Conservation (phyloP, 495 filamentous ascomycete genomes). For the Staphylotrichum tortipilum region DNA sequence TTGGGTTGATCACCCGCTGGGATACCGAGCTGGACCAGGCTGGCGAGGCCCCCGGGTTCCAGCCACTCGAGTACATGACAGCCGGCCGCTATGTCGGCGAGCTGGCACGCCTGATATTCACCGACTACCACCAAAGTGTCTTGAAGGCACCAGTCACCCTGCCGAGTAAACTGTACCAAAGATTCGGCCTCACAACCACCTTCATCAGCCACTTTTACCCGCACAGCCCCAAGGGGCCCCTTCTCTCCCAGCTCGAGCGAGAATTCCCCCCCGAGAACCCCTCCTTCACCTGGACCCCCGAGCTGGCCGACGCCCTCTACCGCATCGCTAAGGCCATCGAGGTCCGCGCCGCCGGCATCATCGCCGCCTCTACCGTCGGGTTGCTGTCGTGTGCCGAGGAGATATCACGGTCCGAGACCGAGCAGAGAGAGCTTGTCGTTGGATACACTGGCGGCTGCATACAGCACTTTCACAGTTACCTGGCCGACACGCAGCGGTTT, state of each 20-base stretch:
- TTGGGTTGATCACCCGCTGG: slow-evolving; percentile 62
- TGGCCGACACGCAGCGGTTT: slow-evolving; percentile 57
- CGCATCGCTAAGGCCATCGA: slow-evolving; percentile 57
- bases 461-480: slow-evolving; percentile 64
- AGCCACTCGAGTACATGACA: slow-evolving; percentile 85
- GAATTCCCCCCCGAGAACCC: slow-evolving; percentile 45
- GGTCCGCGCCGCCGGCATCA: slow-evolving; percentile 59
- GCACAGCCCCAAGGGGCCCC: slow-evolving; percentile 34
- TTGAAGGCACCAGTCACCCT: slow-evolving; percentile 33
- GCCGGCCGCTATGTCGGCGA: slow-evolving; percentile 77
- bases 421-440: slow-evolving; percentile 51
- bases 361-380: slow-evolving; percentile 62
- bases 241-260: slow-evolving; percentile 42
- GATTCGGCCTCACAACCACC: slow-evolving; percentile 62
- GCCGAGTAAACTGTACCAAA: slow-evolving; percentile 50
- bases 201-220: slow-evolving; percentile 60
- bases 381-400: slow-evolving; percentile 59
- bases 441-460: slow-evolving; percentile 76
- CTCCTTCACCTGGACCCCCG: slow-evolving; percentile 51
- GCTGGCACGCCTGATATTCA: slow-evolving; percentile 61
- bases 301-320: slow-evolving; percentile 47
- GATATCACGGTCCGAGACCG: slow-evolving; percentile 32
- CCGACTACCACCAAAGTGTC: slow-evolving; percentile 53
- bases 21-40: slow-evolving; percentile 56
- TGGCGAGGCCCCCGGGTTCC: slow-evolving; percentile 67